Conservation (phyloP, 2,329 filamentous ascomycete genomes). For the Phaeoacremonium minimum region DNA sequence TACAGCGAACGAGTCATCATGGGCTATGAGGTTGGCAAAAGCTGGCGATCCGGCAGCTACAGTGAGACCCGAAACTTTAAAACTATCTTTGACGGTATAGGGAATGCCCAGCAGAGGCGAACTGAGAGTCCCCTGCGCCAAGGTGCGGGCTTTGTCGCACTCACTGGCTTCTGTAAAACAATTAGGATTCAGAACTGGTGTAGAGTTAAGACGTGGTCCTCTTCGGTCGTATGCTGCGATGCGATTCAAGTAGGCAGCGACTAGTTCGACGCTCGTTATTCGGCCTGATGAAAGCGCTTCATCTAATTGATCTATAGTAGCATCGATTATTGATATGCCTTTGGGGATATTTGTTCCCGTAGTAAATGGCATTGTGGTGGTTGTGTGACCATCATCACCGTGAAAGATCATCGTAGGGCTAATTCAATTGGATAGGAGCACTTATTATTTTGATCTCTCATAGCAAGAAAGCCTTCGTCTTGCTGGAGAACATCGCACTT, state of each 20-base stretch:
- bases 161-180: constrained; percentile 40
- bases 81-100: constrained; percentile 54
- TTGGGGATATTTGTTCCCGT: too few relatives aligned
- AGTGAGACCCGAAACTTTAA: constrained; percentile 47
- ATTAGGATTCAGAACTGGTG: constrained; percentile 39
- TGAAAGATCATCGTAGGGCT: too few relatives aligned
- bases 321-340: too few relatives aligned
- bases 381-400: too few relatives aligned
- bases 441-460: too few relatives aligned
- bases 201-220: constrained; percentile 36
- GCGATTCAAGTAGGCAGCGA: constrained; percentile 38
- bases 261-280: constrained; percentile 40
- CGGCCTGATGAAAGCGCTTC: constrained; percentile 31
- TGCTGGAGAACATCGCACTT: too few relatives aligned
- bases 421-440: too few relatives aligned
- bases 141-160: constrained; percentile 39
- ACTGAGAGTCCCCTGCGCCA: constrained; percentile 24
- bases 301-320: constrained; percentile 37
- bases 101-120: constrained; percentile 51
- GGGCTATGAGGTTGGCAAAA: constrained; percentile 42
- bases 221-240: constrained; percentile 40
- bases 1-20: constrained; percentile 48
- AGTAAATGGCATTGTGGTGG: too few relatives aligned
- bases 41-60: constrained; percentile 51
- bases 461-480: too few relatives aligned